phyloP scores from a whole-genome alignment of 2,329 filamentous ascomycete species.

The Trichoderma koningii region DNA sequence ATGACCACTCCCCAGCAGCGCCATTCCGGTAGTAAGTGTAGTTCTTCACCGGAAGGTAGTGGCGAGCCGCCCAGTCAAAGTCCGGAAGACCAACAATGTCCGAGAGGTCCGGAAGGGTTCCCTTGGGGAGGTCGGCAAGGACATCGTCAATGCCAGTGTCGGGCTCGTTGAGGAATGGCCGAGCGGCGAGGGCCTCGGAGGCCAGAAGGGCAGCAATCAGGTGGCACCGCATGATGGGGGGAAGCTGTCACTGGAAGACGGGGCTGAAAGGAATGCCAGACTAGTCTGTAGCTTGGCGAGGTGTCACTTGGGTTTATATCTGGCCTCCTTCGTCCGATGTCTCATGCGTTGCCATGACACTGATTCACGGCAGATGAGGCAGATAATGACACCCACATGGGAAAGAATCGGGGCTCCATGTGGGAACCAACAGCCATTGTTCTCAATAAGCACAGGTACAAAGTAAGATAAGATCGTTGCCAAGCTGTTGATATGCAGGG shows the following conservation, averaged over 20 bases:
- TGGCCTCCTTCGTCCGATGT: not conserved
- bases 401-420: not conserved
- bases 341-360: not conserved
- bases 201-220: constrained; percentile 34
- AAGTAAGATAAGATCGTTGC: not conserved
- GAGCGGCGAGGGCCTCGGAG: constrained; percentile 44
- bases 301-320: not conserved
- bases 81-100: constrained; percentile 53
- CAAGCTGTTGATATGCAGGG: not conserved
- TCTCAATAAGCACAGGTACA: not conserved
- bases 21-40: constrained; percentile 62
- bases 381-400: not conserved
- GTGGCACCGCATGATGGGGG: not conserved
- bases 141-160: constrained; percentile 49
- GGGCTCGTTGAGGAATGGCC: constrained; percentile 49
- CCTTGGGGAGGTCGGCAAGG: constrained; percentile 40
- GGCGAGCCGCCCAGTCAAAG: constrained; percentile 56
- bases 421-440: not conserved
- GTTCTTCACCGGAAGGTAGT: constrained; percentile 48
- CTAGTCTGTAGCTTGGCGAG: not conserved
- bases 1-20: constrained; percentile 57
- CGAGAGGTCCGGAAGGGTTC: constrained; percentile 46
- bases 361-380: not conserved
- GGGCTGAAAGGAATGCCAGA: not conserved
- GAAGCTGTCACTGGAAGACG: not conserved